These are phyloP conservation scores for Ceratocystis alfenasii DNA, from an alignment of 2,329 filamentous ascomycete species.

Conservation along the genomic window DNA sequence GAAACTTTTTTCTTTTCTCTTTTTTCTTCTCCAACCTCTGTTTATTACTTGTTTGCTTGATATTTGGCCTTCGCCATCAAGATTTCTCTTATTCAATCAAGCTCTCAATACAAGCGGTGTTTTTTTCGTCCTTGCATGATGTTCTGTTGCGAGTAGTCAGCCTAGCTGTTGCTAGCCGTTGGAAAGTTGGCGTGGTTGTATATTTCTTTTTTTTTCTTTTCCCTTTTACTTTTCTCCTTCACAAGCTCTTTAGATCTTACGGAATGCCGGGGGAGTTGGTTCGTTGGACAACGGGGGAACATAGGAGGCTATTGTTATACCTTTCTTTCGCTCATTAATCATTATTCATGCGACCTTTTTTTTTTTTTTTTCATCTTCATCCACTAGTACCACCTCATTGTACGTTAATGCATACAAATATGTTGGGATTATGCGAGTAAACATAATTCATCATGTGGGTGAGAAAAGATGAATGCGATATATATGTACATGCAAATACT, in stretches of 20 bases:
- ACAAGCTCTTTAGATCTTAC: slow-evolving; percentile 1
- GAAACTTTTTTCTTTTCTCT: slow-evolving; percentile 3
- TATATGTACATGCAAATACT: background rate
- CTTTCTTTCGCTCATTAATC: background rate
- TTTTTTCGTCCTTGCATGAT: background rate
- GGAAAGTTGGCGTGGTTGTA: too few species aligned
- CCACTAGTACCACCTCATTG: background rate
- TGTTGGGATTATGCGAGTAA: too few species aligned
- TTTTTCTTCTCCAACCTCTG: slow-evolving; percentile 9
- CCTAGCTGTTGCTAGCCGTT: too few species aligned
- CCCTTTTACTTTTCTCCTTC: background rate
- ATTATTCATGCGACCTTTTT: background rate
- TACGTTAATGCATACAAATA: background rate
- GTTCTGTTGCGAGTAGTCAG: too few species aligned
- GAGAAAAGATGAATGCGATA: background rate
- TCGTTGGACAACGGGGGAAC: background rate
- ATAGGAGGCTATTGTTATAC: background rate
- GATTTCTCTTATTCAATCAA: background rate
- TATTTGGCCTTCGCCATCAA: slow-evolving; percentile 2
- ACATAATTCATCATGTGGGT: too few species aligned
- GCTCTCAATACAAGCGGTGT: background rate
- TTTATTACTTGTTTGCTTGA: slow-evolving; percentile 3
- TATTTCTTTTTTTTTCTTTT: slow-evolving; percentile 2
- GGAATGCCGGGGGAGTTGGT: background rate
- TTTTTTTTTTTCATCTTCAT: background rate